Percentiles rank a stretch among this genome's conserved stretches.
phyloP scores from a whole-genome alignment of 2,329 filamentous ascomycete species.

The Immersiporthe knoxdaviesiana region DNA sequence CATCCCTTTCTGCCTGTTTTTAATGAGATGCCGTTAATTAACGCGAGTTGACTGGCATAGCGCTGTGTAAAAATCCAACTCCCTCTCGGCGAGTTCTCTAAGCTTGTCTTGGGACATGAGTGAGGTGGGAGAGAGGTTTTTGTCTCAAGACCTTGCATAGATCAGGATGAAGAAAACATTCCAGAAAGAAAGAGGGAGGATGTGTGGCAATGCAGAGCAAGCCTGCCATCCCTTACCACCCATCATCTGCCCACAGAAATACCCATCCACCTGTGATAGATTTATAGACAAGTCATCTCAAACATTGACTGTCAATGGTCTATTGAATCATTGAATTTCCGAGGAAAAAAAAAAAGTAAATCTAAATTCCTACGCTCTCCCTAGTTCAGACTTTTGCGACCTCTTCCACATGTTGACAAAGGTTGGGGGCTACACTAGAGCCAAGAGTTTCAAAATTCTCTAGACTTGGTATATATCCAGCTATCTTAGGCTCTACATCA shows the following conservation, averaged over 20 bases:
- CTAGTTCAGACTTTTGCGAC: neutral
- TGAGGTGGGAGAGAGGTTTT: no score
- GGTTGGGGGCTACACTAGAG: no score
- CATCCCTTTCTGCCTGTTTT: no score
- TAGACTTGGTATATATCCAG: neutral
- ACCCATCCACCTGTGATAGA: no score
- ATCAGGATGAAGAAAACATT: neutral
- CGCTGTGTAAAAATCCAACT: neutral
- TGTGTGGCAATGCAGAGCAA: neutral
- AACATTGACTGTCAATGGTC: no score
- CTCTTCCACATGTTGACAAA: neutral
- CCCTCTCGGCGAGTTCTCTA: neutral
- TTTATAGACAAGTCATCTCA: no score
- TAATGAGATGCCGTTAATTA: no score
- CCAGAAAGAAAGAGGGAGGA: neutral
- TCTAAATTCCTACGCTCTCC: no score
- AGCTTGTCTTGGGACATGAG: neutral
- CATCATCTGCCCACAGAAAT: no score
- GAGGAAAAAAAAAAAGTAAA: no score
- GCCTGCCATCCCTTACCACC: neutral
- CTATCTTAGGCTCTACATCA: fast-evolving
- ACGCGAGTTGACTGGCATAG: neutral
- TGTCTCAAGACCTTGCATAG: neutral
- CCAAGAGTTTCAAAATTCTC: no score
- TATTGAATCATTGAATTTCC: no score